Evolutionary conservation across 129 eudicot species (phyloP), one percentile per base, ranked within the genome.

Genomic region (Tanacetum coccineum): DNA sequence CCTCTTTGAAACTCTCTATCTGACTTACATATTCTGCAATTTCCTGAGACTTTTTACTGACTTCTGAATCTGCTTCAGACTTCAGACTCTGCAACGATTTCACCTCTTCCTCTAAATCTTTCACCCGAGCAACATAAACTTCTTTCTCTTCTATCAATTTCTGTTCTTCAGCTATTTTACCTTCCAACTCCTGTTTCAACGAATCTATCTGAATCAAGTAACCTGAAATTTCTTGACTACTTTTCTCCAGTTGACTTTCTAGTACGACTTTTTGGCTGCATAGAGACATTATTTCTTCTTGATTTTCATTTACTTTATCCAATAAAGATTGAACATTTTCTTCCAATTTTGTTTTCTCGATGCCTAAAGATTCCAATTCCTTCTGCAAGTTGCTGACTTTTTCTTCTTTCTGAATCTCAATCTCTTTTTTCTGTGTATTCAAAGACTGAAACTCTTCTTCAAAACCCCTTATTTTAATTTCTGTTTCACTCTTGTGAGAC

Each of bases 341-440:
- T 79, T 80, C 94, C 59, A 75, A 10, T 45, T 80, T 83, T 13
- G 81, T 48, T 62, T 84, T 86, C 52, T 81, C 78, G 62, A 36
- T 44, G 50, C 62, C 64, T 60, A 81, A 28, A 2, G 84, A 81
- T 47, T 83, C 83, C 64, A 80, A 58, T 61, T 84, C 83, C 26
- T 50, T 56, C 68, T 79, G 82, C 78, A 83, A 25, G 19, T 68
- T 77, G 78, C 73, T 70, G 47, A 78, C 67, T 64, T 81, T 78
- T 45, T 47, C 90, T 18, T 85, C 85, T 74, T 83, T 88, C 80
- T 85, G 87, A 61, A 67, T 83, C 76, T 87, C 90, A 13, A 79
- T 59, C 65, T 87, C 90, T 49, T 66, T 81, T 76, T 83, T 91
- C 63, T 68, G 81, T 0, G 71, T 39, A 64, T 67, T 78, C 60